Base-by-base conservation (phyloP, 2,329 filamentous ascomycete species). In the Pyricularia grisea region DNA sequence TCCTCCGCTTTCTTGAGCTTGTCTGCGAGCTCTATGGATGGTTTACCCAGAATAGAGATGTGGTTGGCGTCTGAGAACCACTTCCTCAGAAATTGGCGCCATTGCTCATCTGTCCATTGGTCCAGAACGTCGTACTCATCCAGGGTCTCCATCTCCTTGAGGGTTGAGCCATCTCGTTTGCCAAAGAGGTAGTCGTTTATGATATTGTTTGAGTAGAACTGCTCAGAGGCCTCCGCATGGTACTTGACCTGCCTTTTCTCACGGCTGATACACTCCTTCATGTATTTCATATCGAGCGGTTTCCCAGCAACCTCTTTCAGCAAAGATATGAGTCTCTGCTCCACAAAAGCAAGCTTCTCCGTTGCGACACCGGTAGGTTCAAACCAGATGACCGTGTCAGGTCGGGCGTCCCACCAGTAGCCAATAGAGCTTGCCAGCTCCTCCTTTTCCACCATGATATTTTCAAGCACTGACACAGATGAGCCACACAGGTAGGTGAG, bases 101-200 rank as follows among this genome's bases (percentile, higher is more conserved):
- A 99, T 69, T 97, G 83, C 33, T 87, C 81, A 72, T 98, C 93
- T 3, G 84, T 87, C 95, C 95, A 99, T 66, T 84, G 82, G 73
- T 91, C 89, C 28, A 99, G 79, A 1, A 82, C 81, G 71, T 95
- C 91, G 71, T 88, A 90, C 74, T 89, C 87, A 23, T 75, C 73
- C 10, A 90, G 77, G 20, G 78, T 81, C 72, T 82, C 81, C 50
- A 94, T 78, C 28, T 89, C 84, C 65, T 81, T 84, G 69, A 94
- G 81, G 0, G 89, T 92, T 2, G 91, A 91, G 1, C 95, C 96
- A 77, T 97, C 90, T 36, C 93, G 87, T 67, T 89, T 88, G 31
- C 94, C 95, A 75, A 95, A 99, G 11, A 98, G 85, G 76, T 96
- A 97, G 76, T 98, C 94, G 17, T 90, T 91, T 74, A 98, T 97